Percentiles rank a stretch among this genome's conserved stretches.
Evolutionary conservation across 176 grass and related monocot species (phyloP).

Genomic region (Hsuehochloa calcarea): DNA sequence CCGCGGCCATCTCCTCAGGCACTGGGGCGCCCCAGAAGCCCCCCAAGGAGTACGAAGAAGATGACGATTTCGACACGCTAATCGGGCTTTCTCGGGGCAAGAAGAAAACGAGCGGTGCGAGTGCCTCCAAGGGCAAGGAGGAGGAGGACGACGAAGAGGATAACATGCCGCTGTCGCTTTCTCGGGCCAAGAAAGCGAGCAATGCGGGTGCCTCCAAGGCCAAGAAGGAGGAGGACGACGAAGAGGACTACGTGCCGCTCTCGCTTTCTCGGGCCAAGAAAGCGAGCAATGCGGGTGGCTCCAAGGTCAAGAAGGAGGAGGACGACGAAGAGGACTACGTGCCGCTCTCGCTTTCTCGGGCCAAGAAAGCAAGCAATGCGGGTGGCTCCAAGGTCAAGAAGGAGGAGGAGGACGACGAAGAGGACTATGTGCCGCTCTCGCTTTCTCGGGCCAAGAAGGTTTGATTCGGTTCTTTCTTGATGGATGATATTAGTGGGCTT

Average conservation of each 20-base stretch:
- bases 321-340: not conserved
- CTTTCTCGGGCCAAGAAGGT: conserved; percentile 42
- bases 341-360: conserved; percentile 29
- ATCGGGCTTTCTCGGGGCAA: conserved; percentile 34
- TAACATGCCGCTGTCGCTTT: conserved; percentile 10
- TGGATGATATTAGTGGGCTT: not conserved
- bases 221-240: conserved; percentile 8
- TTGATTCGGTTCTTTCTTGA: not conserved
- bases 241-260: not conserved
- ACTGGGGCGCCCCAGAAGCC: not conserved
- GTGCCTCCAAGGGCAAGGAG: conserved; percentile 19
- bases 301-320: conserved; percentile 28
- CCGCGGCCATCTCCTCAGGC: not conserved
- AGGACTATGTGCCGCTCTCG: not conserved
- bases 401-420: not conserved
- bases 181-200: conserved; percentile 37
- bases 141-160: not conserved
- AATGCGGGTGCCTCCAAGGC: conserved; percentile 21
- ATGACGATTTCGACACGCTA: not conserved
- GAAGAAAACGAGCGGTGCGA: conserved; percentile 35
- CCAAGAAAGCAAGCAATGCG: conserved; percentile 34
- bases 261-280: conserved; percentile 36
- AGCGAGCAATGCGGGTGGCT: conserved; percentile 24
- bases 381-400: conserved; percentile 20
- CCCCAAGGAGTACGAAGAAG: conserved; percentile 9